phyloP scores from a whole-genome alignment of 2,329 filamentous ascomycete genomes.

The Didymella exigua region DNA sequence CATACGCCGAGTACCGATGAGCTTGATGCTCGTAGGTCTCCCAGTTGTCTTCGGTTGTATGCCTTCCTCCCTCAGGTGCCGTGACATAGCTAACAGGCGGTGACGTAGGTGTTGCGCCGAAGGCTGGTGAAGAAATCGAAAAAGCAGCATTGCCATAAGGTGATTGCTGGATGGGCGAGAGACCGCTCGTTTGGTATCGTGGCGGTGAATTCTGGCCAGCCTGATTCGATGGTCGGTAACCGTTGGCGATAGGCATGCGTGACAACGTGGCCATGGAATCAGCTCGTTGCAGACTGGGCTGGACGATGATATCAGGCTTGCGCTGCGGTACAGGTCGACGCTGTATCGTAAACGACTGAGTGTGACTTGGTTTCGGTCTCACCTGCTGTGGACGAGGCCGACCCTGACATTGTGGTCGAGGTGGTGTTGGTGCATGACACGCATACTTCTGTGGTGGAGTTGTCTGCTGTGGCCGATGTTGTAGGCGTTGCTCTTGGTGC shows the following conservation, averaged over 20 bases:
- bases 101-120: constrained; percentile 30
- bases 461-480: constrained; percentile 19
- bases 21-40: constrained; percentile 28
- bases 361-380: constrained; percentile 20
- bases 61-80: constrained; percentile 13
- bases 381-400: constrained; percentile 21
- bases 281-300: constrained; percentile 38
- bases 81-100: constrained; percentile 24
- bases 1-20: constrained; percentile 15
- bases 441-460: constrained; percentile 35
- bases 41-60: constrained; percentile 38
- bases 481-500: constrained; percentile 21
- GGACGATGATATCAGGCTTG: constrained; percentile 34
- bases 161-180: constrained; percentile 23
- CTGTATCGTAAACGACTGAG: constrained; percentile 36
- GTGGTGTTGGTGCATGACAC: constrained; percentile 25
- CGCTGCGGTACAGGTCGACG: constrained; percentile 35
- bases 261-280: constrained; percentile 44
- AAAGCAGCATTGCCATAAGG: constrained; percentile 38
- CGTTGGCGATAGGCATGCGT: constrained; percentile 45
- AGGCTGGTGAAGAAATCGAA: constrained; percentile 36
- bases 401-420: constrained; percentile 18
- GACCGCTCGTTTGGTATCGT: constrained; percentile 12
- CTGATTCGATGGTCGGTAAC: constrained; percentile 29
- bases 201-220: constrained; percentile 18